A percentile compares a stretch with the other conserved stretches of the same genome.
phyloP scores from a whole-genome alignment of 495 filamentous ascomycete species.

The Neurospora sp. region DNA sequence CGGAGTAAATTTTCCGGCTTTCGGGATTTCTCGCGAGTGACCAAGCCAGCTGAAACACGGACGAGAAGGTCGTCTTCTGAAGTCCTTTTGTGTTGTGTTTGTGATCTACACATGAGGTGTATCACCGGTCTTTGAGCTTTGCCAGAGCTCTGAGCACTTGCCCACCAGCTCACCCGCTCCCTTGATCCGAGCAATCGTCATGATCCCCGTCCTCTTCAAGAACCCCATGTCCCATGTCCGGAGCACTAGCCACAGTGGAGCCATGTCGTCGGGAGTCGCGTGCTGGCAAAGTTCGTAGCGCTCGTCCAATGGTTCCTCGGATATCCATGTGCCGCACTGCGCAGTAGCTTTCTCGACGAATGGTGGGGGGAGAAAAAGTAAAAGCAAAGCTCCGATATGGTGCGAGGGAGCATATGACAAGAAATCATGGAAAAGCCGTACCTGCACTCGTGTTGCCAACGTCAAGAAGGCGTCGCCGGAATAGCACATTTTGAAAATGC shows the following conservation, averaged over 20 bases:
- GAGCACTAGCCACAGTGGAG: neutral
- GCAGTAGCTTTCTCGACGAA: neutral
- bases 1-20: neutral
- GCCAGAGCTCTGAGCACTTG: neutral
- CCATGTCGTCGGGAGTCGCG: neutral
- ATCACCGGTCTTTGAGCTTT: neutral
- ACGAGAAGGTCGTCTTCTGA: neutral
- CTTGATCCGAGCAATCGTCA: neutral
- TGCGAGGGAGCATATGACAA: neutral
- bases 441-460: constrained; percentile 86
- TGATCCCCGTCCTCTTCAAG: neutral
- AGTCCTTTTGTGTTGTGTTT: neutral
- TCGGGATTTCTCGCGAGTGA: neutral
- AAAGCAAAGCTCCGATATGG: neutral
- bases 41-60: neutral
- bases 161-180: neutral
- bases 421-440: constrained; percentile 26
- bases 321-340: neutral
- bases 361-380: neutral
- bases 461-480: constrained; percentile 91
- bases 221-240: neutral
- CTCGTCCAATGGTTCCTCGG: neutral
- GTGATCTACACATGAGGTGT: neutral
- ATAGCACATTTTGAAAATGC: constrained; percentile 99
- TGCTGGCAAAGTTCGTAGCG: neutral